Base-by-base conservation (phyloP, 2,329 filamentous ascomycete species). In the Mycosphaerella sp. region DNA sequence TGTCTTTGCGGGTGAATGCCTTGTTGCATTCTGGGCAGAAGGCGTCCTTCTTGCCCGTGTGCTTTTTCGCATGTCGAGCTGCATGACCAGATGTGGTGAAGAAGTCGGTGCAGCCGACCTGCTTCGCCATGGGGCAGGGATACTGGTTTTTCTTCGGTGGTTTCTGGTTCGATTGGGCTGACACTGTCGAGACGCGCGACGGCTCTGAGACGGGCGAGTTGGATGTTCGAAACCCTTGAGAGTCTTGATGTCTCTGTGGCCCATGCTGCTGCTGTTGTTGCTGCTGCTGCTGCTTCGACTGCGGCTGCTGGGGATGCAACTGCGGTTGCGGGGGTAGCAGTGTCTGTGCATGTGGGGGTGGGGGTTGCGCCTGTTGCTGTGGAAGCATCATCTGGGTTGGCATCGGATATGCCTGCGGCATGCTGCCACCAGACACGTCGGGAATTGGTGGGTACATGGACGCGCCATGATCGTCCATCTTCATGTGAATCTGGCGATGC, bases 31-130 rank as follows among this genome's bases (percentile, higher is more conserved):
- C 85, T 0, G 78, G 73, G 64, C 79, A 87, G 32, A 83, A 80
- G 21, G 89, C 85, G 11, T 83, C 83, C 74, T 91, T 91, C 71
- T 89, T 86, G 46, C 85, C 85, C 1, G 85, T 89, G 74, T 92
- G 87, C 66, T 89, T 90, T 71, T 90, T 90, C 56, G 86, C 87
- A 69, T 92, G 87, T 40, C 87, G 83, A 42, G 87, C 89, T n/a
- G 88, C 86, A 65, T 92, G 87, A 42, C 87, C 87, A 0, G 87
- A 91, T 2, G 87, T 92, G 55, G 87, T 91, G 68, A 92, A 92
- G 9, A 83, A 88, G 74, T 89, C 88, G 64, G 80, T 81, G 73
- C 87, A 92, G 40, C 82, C 80, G 62, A 83, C 85, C 48, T 78
- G 80, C 59, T 89, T 85, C 34, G 83, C 81, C 66, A 85, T 85